Evolutionary conservation across 2,329 filamentous ascomycete genomes (phyloP), one percentile per base, ranked within the genome.

Genomic region (Hirsutella rhossiliensis): DNA sequence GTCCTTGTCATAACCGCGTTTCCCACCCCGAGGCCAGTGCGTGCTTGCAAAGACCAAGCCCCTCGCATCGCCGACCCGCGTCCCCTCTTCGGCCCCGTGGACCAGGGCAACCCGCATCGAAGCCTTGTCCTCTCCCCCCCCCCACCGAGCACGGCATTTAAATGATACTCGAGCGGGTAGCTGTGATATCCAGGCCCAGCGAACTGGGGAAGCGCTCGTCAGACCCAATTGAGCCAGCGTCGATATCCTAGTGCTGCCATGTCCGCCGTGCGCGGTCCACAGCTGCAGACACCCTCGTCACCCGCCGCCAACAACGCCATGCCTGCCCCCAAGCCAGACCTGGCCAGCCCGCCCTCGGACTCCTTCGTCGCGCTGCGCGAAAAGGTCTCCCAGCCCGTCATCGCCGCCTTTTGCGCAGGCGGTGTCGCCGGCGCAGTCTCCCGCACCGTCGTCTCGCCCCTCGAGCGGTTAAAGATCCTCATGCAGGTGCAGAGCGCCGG

Each of bases 381-480:
- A 42, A 65, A 71, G 47, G 45, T 96, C 49, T 83, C 88, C 11
- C 84, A 94, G 50, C 89, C 90, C 4, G 82, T 96, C 34, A 68
- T 88, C 30, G 90, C 92, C 37, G 89, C 92, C 30, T 98, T 98
- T 59, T 84, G 94, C 56, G 92, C 87, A 28, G 92, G 92, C 48
- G 92, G 92, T 52, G 80, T 96, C 19, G 92, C 92, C 15, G 92
- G 92, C 46, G 92, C 92, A 38, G 90, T 98, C n/a, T 97, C 92
- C 29, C 80, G 92, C 59, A 98, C 92, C 20, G 90, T 97, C 40
- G 92, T 98, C 5, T 97, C 90, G 15, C 92, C 92, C 4, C 78
- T 98, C 32, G 92, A 98, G 66, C 80, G 92, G 50, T 74, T 98
- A 47, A 97, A 98, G 70, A 98, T 98, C 54, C 73, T 98, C n/a